Evolutionary conservation across 108 stramenopile species (phyloP), one percentile per base, ranked within the genome.

Genomic region (Cyclostephanos invisitatus): DNA sequence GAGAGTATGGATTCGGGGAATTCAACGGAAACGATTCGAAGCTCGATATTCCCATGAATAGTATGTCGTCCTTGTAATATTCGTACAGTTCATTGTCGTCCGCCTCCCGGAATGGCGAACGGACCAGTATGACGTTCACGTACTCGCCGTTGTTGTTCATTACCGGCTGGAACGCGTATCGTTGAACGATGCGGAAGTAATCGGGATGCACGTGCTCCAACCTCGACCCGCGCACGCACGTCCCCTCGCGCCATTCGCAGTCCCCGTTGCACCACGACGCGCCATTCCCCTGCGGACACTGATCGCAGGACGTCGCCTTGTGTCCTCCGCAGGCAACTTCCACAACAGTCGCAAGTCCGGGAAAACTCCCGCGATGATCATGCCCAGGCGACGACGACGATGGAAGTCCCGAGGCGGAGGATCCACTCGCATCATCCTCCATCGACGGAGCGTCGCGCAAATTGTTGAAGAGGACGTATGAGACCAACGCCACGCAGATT

Each of bases 181-280:
- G 24, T 14, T 66, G 44, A 55, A 77, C 66, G 22, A 81, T 75
- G 5, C 62, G 40, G 35, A 77, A 71, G 40, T 77, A 77, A 62
- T 77, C 77, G 1, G 77, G 77, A 67, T 77, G 77, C 14, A 77
- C 20, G 36, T 77, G 57, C n/a, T 48, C n/a, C 25, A 70, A 51
- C 40, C 66, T 65, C 2, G 77, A 60, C 47, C 56, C 67, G 40
- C 66, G 48, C 2, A 42, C 69, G 53, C 79, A 80, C 12, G 15
- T n/a, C 0, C 56, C 72, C 7, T 32, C 27, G 14, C 18, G 25
- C 79, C 79, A 80, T 65, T 80, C 70, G 37, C 79, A 80, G 40
- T 80, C 74, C 6, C 74, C 74, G 21, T 80, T 75, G 74, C 79
- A 80, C 79, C 79, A 80, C 8, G 46, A n/a, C 4, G 74, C 62